Percentiles rank a stretch among this genome's conserved stretches.
Evolutionary conservation across 2,329 filamentous ascomycete genomes (phyloP).

Genomic region (Teratosphaeria zuluensis): DNA sequence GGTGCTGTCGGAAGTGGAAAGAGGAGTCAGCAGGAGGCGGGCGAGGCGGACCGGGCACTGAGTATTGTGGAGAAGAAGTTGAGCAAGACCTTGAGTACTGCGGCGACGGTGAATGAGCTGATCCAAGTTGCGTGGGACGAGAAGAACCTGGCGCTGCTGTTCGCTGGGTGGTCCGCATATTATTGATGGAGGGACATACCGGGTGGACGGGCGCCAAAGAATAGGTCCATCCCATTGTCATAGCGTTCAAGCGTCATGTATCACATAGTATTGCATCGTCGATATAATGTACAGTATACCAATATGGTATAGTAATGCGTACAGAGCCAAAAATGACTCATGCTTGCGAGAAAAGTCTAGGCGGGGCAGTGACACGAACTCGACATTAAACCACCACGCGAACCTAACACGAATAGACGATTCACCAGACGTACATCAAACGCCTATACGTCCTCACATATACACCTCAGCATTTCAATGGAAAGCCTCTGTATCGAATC

Average conservation of each 20-base stretch:
- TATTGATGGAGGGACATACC: slow-evolving; percentile 5
- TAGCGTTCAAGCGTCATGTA: background rate
- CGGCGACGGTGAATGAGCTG: slow-evolving; percentile 89
- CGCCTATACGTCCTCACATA: too few relatives aligned
- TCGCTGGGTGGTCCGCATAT: slow-evolving; percentile 35
- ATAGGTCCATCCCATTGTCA: background rate
- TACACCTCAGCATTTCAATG: background rate
- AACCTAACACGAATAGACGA: background rate
- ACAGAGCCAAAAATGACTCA: background rate
- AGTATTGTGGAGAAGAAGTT: slow-evolving; percentile 94
- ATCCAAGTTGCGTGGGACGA: slow-evolving; percentile 95
- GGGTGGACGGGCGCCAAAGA: background rate
- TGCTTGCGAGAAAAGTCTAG: background rate
- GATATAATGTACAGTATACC: background rate
- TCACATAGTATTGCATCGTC: background rate
- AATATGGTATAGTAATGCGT: background rate
- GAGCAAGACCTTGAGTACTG: slow-evolving; percentile 84
- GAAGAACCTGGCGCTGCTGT: slow-evolving; percentile 81
- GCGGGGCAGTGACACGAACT: background rate
- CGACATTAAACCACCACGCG: background rate
- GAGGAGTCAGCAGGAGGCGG: slow-evolving; percentile 46
- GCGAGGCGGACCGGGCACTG: slow-evolving; percentile 83
- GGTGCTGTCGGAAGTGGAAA: slow-evolving; percentile 27
- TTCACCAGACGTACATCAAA: background rate
- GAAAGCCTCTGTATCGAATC: background rate